A percentile compares a stretch with the other conserved stretches of the same genome.
These are phyloP conservation scores for Glycine latifolia DNA, from an alignment of 306 rosid genomes.

Conservation along the genomic window DNA sequence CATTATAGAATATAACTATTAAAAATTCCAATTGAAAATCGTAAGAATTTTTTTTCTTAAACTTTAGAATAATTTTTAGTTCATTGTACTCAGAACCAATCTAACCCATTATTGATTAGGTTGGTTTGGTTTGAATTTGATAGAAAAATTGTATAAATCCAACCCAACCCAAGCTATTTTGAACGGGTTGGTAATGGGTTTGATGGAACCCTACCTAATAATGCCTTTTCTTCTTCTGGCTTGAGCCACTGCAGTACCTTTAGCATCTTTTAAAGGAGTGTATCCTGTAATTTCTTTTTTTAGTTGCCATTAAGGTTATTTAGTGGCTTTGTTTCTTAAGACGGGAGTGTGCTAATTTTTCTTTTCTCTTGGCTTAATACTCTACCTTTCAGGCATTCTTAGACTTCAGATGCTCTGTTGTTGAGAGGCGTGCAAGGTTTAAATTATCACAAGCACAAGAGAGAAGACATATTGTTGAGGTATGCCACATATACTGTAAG, in stretches of 20 bases:
- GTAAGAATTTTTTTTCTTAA: too few species aligned
- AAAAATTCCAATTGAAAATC: too few species aligned
- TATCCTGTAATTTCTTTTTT: slow-evolving; percentile 21
- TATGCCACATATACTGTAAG: slow-evolving; percentile 40
- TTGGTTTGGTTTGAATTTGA: too few species aligned
- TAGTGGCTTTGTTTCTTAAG: slow-evolving; percentile 1
- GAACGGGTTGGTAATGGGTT: too few species aligned
- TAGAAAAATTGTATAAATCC: too few species aligned
- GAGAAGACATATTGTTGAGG: slow-evolving; percentile 92
- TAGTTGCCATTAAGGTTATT: not conserved
- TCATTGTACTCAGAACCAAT: too few species aligned
- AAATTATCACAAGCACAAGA: slow-evolving; percentile 85
- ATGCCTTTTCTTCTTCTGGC: not conserved
- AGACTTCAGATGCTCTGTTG: slow-evolving; percentile 89
- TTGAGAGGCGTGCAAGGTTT: slow-evolving; percentile 90
- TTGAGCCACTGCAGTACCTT: not conserved
- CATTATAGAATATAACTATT: too few species aligned
- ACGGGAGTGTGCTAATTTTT: slow-evolving; percentile 11
- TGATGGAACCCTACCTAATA: not conserved
- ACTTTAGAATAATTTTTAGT: too few species aligned
- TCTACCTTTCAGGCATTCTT: slow-evolving; percentile 71
- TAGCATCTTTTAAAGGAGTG: not conserved
- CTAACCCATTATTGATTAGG: too few species aligned
- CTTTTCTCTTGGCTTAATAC: slow-evolving; percentile 32
- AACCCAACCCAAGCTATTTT: too few species aligned